Evolutionary conservation across 2,329 filamentous ascomycete species (phyloP).

Genomic region (Fonsecaea multimorphosa): DNA sequence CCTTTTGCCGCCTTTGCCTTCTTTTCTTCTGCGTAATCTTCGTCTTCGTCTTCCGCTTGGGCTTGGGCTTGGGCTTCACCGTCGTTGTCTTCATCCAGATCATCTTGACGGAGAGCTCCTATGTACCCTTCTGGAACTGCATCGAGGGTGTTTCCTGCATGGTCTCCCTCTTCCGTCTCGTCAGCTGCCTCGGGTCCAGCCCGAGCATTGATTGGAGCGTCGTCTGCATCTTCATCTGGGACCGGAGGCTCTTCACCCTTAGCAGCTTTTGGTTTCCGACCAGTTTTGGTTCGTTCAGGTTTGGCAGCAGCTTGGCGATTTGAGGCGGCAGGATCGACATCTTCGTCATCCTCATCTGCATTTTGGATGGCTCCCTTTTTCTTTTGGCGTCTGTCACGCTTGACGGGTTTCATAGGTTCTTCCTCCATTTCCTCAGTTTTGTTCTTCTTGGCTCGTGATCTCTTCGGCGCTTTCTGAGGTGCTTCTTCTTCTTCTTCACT

Average conservation of each 20-base stretch:
- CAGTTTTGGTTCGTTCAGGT: neutral
- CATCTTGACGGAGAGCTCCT: constrained; percentile 6
- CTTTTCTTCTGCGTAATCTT: neutral
- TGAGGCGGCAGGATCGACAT: neutral
- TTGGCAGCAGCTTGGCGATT: neutral
- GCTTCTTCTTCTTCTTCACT: constrained; percentile 38
- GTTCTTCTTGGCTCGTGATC: constrained; percentile 38
- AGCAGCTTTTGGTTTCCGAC: constrained; percentile 1
- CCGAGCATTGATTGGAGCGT: neutral
- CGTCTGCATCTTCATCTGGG: constrained; percentile 4
- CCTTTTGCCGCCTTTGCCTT: constrained; percentile 5
- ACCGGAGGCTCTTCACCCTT: neutral
- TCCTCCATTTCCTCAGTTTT: constrained; percentile 41
- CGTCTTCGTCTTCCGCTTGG: neutral
- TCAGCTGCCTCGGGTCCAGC: neutral
- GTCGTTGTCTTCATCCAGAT: neutral
- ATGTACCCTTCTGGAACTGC: constrained; percentile 1
- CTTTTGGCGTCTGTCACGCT: constrained; percentile 4
- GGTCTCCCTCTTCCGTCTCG: neutral
- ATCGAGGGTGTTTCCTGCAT: neutral
- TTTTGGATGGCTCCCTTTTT: neutral
- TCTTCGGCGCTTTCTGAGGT: constrained; percentile 31
- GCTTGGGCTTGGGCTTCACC: neutral
- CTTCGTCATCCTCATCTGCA: neutral
- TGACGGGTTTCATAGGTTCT: constrained; percentile 11